Evolutionary conservation across 306 rosid species (phyloP).

Genomic region (Citrullus colocynthis): DNA sequence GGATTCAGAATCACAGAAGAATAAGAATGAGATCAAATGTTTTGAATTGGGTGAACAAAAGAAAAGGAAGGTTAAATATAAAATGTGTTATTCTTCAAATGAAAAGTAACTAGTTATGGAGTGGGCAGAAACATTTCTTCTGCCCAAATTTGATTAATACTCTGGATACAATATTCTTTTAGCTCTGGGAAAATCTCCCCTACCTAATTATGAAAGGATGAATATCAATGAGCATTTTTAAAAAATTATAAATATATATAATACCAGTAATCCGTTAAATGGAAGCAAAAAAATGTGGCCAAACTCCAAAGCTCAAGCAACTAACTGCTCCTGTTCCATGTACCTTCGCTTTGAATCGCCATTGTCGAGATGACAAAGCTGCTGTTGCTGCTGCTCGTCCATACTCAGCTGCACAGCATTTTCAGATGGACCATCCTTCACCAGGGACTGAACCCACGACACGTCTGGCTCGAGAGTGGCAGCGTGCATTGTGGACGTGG

Average conservation of each 20-base stretch:
- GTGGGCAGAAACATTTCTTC: constrained; percentile 14
- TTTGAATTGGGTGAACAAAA: not conserved
- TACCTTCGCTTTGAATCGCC: constrained; percentile 43
- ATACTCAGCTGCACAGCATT: constrained; percentile 17
- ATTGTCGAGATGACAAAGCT: constrained; percentile 30
- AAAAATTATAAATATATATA: not conserved
- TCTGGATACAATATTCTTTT: not conserved
- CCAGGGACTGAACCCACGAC: constrained; percentile 68
- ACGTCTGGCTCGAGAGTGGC: constrained; percentile 39
- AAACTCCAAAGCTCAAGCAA: constrained; percentile 21
- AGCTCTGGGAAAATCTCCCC: not conserved
- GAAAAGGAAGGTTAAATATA: not conserved
- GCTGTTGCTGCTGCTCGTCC: constrained; percentile 33
- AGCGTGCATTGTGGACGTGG: constrained; percentile 10
- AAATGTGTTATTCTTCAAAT: not conserved
- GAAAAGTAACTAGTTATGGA: not conserved
- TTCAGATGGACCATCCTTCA: constrained; percentile 35
- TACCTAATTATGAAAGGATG: not conserved
- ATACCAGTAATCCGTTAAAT: not conserved
- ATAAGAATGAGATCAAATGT: too few relatives aligned
- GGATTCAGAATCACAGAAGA: too few relatives aligned
- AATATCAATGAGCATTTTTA: not conserved
- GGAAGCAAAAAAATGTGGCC: not conserved
- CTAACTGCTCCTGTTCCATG: constrained; percentile 61
- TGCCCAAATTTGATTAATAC: constrained; percentile 2